Base-by-base conservation (phyloP, 371 early-diverging fungal species). In the Mucor irregularis region DNA sequence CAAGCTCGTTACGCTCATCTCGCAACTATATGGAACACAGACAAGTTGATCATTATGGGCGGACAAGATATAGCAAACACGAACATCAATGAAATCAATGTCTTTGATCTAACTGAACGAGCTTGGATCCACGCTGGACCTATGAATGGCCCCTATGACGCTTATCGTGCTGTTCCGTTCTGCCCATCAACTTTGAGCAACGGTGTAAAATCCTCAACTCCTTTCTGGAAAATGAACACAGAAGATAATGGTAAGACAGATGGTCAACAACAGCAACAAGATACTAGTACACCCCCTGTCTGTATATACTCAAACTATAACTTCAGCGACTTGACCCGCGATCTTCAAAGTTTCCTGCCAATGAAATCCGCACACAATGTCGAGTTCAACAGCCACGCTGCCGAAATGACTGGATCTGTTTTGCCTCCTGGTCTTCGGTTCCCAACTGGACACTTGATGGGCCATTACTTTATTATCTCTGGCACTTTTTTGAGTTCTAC, bases 291-390 rank as follows among this genome's bases (percentile, higher is more conserved):
- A 10, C 49, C 53, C 8, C 85, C 85, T 0, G 71, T 80, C 11
- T 86, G 82, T 49, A 65, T 90, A 17, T 91, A 90, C 68, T 85
- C 90, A 53, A 91, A 90, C 64, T 89, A 89, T 69, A 90, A 90
- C 63, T 91, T 91, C 61, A 80, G 81, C 2, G 80, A 88, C 17
- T 83, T 90, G 49, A 81, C 83, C 58, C 84, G 91, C 17, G 87
- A 88, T 37, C 72, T 91, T 11, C 89, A 89, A 66, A 70, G 82
- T 24, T 74, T 91, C 29, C 74, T 7, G 76, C 86, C 33, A 0
- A 44, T 62, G 33, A 38, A 39, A 16, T 45, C 62, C 13, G 17
- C 64, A 24, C 33, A 35, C 19, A 19, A 11, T 19, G 10, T 53
- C 30, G 34, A 52, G n/a, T 25, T 89, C 14, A 73, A 76, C 43